Percentiles rank a stretch among this genome's conserved stretches.
phyloP scores from a whole-genome alignment of 148 eudicot species.

The Camellia japonica region DNA sequence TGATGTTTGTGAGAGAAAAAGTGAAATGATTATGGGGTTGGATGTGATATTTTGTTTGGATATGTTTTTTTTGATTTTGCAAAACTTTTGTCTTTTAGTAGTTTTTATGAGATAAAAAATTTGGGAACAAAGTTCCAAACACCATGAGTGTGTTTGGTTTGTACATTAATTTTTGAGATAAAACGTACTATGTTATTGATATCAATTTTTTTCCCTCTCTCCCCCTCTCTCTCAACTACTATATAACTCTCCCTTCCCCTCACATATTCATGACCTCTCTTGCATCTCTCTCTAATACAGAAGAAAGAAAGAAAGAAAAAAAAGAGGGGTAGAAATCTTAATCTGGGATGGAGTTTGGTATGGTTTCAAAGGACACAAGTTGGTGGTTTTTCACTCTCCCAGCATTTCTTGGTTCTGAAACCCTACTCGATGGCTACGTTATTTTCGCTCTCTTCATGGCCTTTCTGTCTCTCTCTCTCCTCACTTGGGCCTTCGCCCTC shows the following conservation, averaged over 20 bases:
- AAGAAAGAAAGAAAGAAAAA: not conserved
- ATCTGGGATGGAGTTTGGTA: not conserved
- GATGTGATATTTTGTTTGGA: no score
- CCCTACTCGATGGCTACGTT: constrained; percentile 4
- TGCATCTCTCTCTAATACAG: not conserved
- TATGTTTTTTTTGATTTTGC: no score
- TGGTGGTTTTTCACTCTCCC: constrained; percentile 34
- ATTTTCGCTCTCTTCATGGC: constrained; percentile 19
- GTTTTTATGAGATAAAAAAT: no score
- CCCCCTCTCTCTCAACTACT: not conserved
- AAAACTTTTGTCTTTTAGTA: no score
- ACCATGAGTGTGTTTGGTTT: no score
- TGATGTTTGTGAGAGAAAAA: no score
- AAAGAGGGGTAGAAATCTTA: not conserved
- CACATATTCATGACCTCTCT: not conserved
- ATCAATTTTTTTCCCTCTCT: not conserved
- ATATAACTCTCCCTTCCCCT: not conserved
- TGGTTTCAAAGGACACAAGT: constrained; percentile 14
- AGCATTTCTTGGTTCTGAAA: constrained; percentile 27
- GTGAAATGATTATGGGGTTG: no score
- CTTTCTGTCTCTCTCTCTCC: constrained; percentile 14
- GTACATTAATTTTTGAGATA: no score
- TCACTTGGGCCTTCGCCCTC: constrained; percentile 37
- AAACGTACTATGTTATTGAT: no score
- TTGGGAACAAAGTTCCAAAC: no score